Conservation (phyloP, 2,329 filamentous ascomycete species). For the Paraphoma chrysanthemicola region DNA sequence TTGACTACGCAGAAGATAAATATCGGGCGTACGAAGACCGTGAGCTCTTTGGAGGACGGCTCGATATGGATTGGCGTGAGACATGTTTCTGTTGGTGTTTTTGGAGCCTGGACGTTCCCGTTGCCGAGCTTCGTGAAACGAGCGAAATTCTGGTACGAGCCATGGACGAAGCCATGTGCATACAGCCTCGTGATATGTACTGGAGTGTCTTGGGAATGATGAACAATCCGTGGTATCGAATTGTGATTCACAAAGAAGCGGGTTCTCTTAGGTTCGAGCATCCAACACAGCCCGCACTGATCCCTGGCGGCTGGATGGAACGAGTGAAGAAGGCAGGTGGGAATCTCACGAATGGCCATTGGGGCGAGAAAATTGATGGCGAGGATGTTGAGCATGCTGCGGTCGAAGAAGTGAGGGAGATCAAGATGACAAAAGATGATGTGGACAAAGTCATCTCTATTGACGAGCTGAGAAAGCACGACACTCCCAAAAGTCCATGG, state of each 20-base stretch:
- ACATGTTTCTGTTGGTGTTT: slow-evolving; percentile 91
- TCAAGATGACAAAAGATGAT: slow-evolving; percentile 77
- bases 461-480: slow-evolving; percentile 75
- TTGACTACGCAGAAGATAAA: slow-evolving; percentile 84
- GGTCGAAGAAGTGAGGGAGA: slow-evolving; percentile 65
- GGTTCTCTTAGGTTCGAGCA: slow-evolving; percentile 78
- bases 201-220: slow-evolving; percentile 97
- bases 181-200: slow-evolving; percentile 92
- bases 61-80: slow-evolving; percentile 85
- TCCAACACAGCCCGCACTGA: slow-evolving; percentile 80
- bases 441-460: slow-evolving; percentile 70
- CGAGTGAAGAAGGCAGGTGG: slow-evolving; percentile 83
- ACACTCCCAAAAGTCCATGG: slow-evolving; percentile 73
- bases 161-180: slow-evolving; percentile 89
- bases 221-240: slow-evolving; percentile 94
- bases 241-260: slow-evolving; percentile 75
- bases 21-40: slow-evolving; percentile 73
- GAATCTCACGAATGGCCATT: slow-evolving; percentile 79
- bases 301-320: slow-evolving; percentile 92
- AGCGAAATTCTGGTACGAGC: slow-evolving; percentile 80
- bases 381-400: slow-evolving; percentile 52
- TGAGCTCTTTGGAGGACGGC: slow-evolving; percentile 73
- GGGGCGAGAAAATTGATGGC: slow-evolving; percentile 75
- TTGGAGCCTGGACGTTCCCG: slow-evolving; percentile 76
- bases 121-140: slow-evolving; percentile 67